Base-by-base conservation (phyloP, 2,329 filamentous ascomycete genomes). In the Aspergillus aculeatinus region DNA sequence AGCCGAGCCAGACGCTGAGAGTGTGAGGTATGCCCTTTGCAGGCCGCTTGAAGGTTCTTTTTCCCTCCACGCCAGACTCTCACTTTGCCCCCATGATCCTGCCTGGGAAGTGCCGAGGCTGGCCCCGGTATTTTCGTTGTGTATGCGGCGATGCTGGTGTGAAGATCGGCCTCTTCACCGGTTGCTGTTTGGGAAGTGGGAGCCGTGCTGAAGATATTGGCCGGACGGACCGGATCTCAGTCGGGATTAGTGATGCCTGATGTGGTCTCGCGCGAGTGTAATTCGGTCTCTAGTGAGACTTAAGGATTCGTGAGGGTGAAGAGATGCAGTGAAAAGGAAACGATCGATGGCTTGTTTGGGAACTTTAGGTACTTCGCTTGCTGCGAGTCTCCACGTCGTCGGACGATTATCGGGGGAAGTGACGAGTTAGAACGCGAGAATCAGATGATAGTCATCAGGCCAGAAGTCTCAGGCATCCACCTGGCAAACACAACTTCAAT, bases 381-480 rank as follows among this genome's bases (percentile, higher is more conserved):
- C 6, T 16, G 16, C 16, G 44, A 49, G 14, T 16, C 39, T 19
- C 39, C 39, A 44, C 29, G 52, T 47, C 35, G 48, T 65, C 71
- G 71, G 71, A 49, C 63, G 70, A 67, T 73, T 72, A 59, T 71
- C 71, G 71, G 70, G 51, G 51, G 50, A 2, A 60, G 6, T 29
- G 29, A 21, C 70, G 69, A 73, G 72, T 72, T 64, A 67, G 4
- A 31, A 47, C 5, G 1, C 12, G 33, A 1, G 9, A 47, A 53
- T 61, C 60, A 52, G 48, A 52, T 62, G 66, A 68, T 67, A 62
- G 55, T 51, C 61, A 35, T 25, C 39, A n/a, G 35, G n/a, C 31
- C 27, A 14, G 48, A 9, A 29, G n/a, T 10, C 11, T 53, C 50
- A 58, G 55, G 48, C 55, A 51, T 31, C 33, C 14, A 31, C 23